phyloP scores from a whole-genome alignment of 768 basidiomycete genomes.

The Suillus subaureus region DNA sequence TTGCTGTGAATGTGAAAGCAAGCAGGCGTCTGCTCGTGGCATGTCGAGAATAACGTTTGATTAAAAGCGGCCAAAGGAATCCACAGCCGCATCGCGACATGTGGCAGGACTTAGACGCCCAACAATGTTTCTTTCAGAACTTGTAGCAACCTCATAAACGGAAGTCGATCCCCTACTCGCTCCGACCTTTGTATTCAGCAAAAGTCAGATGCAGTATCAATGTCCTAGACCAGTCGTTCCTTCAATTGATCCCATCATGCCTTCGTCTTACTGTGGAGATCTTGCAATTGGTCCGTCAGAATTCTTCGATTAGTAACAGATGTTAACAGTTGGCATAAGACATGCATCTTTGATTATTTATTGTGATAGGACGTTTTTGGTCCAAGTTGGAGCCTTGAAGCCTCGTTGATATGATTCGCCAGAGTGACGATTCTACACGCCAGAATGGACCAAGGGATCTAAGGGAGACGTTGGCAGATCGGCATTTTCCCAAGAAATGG shows the following conservation, averaged over 20 bases:
- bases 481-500: neutral
- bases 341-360: neutral
- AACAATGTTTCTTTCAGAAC: neutral
- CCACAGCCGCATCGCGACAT: slow-evolving; percentile 1
- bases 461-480: neutral
- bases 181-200: neutral
- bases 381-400: neutral
- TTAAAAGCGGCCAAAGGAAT: too few species aligned
- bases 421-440: neutral
- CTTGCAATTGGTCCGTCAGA: neutral
- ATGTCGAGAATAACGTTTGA: slow-evolving; percentile 1
- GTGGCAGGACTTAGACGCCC: neutral
- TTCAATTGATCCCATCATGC: neutral
- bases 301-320: neutral
- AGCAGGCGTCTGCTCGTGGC: neutral
- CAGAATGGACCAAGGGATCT: neutral
- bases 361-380: neutral
- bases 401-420: neutral
- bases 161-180: neutral
- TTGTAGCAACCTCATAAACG: neutral
- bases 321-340: neutral
- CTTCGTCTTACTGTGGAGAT: neutral
- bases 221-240: neutral
- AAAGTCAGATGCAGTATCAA: neutral
- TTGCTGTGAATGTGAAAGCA: neutral